These are phyloP conservation scores for Scheffersomyces spartinae DNA, from an alignment of 805 yeast species.

Conservation along the genomic window DNA sequence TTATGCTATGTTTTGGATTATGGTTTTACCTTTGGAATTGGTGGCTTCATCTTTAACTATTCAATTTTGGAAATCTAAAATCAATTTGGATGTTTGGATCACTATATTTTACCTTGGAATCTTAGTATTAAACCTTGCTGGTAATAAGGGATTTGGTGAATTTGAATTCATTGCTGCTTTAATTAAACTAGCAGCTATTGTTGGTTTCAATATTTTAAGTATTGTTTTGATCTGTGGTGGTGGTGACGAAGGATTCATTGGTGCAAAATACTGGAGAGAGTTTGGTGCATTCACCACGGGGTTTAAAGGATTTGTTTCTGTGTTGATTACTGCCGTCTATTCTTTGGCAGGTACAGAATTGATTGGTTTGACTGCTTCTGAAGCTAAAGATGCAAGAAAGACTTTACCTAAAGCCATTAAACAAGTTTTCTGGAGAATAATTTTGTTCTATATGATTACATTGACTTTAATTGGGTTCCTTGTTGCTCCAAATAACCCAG, in stretches of 20 bases:
- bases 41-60: slow-evolving; percentile 32
- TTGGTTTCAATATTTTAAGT: slow-evolving; percentile 30
- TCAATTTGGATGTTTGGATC: slow-evolving; percentile 31
- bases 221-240: slow-evolving; percentile 28
- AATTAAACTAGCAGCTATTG: slow-evolving; percentile 25
- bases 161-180: slow-evolving; percentile 24
- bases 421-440: slow-evolving; percentile 30
- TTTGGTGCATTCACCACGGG: slow-evolving; percentile 26
- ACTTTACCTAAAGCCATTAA: slow-evolving; percentile 31
- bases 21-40: slow-evolving; percentile 30
- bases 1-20: slow-evolving; percentile 33
- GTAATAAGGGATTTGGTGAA: slow-evolving; percentile 26
- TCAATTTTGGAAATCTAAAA: slow-evolving; percentile 25
- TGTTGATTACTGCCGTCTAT: slow-evolving; percentile 28
- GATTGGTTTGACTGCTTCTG: slow-evolving; percentile 28
- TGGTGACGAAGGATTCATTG: slow-evolving; percentile 26
- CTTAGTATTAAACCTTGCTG: slow-evolving; percentile 21
- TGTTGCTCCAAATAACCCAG: slow-evolving; percentile 19
- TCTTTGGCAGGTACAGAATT: slow-evolving; percentile 33
- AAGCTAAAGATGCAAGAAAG: slow-evolving; percentile 24
- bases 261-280: slow-evolving; percentile 24
- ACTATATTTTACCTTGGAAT: slow-evolving; percentile 27
- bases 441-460: slow-evolving; percentile 28
- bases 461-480: slow-evolving; percentile 28
- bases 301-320: slow-evolving; percentile 26